Conservation (phyloP, 2,329 filamentous ascomycete species). For the Fusarium fujikuroi region DNA sequence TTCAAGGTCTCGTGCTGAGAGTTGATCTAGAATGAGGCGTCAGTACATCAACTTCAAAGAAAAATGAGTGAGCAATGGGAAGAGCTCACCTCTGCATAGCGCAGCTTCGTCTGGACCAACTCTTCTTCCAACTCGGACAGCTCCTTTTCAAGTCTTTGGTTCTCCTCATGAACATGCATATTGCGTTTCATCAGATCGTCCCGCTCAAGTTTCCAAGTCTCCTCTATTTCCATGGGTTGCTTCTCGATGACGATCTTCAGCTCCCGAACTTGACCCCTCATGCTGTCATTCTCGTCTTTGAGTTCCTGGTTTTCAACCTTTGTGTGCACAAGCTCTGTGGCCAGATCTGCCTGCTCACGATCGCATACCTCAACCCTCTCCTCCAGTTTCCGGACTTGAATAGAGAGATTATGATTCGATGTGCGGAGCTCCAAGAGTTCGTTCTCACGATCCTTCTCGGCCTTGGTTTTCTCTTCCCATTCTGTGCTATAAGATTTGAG, state of each 20-base stretch:
- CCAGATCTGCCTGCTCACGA: constrained; percentile 88
- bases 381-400: constrained; percentile 85
- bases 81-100: constrained; percentile 85
- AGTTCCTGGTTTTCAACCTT: constrained; percentile 95
- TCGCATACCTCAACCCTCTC: constrained; percentile 89
- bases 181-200: constrained; percentile 93
- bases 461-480: constrained; percentile 91
- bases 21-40: constrained; percentile 66
- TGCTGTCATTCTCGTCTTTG: constrained; percentile 86
- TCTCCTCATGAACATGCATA: constrained; percentile 93
- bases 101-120: constrained; percentile 93
- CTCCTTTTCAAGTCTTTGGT: constrained; percentile 86
- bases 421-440: constrained; percentile 80
- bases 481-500: constrained; percentile 84
- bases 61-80: not conserved
- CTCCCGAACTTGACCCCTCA: constrained; percentile 86
- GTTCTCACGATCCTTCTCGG: constrained; percentile 82
- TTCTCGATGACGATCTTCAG: constrained; percentile 87
- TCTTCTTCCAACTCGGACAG: constrained; percentile 92
- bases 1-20: constrained; percentile 76
- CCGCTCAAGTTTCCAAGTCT: constrained; percentile 82
- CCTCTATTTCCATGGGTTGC: constrained; percentile 89
- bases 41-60: constrained; percentile 9
- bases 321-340: constrained; percentile 88
- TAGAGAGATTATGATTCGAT: constrained; percentile 73